Conservation (phyloP, 2,329 filamentous ascomycete species). For the Orbilia javanica region DNA sequence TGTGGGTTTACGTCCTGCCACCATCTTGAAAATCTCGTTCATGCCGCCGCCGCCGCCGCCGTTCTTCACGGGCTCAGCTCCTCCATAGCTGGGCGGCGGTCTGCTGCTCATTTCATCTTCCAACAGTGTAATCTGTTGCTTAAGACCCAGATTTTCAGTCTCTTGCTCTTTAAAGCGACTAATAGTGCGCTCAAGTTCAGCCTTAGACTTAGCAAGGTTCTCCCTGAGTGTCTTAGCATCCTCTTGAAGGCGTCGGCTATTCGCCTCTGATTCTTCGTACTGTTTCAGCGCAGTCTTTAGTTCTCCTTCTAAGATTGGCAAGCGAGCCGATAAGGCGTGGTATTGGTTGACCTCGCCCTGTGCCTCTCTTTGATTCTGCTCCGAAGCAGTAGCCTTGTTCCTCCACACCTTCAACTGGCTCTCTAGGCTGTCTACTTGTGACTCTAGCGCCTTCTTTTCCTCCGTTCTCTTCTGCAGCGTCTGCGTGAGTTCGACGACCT, state of each 20-base stretch:
- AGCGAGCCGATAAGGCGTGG: constrained; percentile 89
- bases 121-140: constrained; percentile 88
- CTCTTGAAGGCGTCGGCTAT: constrained; percentile 93
- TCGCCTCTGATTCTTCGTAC: constrained; percentile 89
- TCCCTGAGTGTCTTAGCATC: constrained; percentile 90
- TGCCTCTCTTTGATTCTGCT: constrained; percentile 90
- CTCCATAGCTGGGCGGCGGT: constrained; percentile 73
- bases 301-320: constrained; percentile 93
- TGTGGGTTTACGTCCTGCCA: constrained; percentile 97
- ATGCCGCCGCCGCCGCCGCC: constrained; percentile 31
- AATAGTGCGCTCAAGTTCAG: constrained; percentile 84
- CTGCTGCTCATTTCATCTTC: constrained; percentile 79
- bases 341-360: constrained; percentile 98
- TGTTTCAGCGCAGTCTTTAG: constrained; percentile 90
- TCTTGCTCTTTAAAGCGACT: constrained; percentile 81
- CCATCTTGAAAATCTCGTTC: constrained; percentile 92
- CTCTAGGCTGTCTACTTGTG: constrained; percentile 95
- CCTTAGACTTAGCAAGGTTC: constrained; percentile 80
- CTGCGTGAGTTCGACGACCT: constrained; percentile 98
- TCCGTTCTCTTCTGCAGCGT: constrained; percentile 90
- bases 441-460: constrained; percentile 89
- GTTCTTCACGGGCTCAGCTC: constrained; percentile 76
- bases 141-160: constrained; percentile 84
- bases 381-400: constrained; percentile 87
- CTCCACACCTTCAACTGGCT: constrained; percentile 96